Evolutionary conservation across 2,329 filamentous ascomycete species (phyloP).

Genomic region (Cordyceps farinosa): DNA sequence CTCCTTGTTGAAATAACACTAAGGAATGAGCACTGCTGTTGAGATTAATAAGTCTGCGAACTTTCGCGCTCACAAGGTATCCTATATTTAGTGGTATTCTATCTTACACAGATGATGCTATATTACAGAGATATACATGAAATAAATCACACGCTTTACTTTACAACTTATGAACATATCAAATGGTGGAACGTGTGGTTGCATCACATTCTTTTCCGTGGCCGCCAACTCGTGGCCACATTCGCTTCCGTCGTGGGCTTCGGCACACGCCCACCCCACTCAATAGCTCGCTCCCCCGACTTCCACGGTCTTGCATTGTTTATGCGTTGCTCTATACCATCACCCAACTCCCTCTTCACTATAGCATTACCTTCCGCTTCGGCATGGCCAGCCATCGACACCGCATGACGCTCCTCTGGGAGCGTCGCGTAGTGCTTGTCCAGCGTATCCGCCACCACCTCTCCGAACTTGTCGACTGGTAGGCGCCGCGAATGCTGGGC

Average conservation of each 20-base stretch:
- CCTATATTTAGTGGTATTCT: too few relatives aligned
- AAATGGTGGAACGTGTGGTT: background rate
- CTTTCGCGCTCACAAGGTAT: too few relatives aligned
- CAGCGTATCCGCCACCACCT: slow-evolving; percentile 14
- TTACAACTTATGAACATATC: background rate
- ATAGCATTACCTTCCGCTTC: background rate
- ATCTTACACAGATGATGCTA: too few relatives aligned
- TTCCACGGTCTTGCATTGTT: background rate
- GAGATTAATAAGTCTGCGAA: too few relatives aligned
- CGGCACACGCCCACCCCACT: background rate
- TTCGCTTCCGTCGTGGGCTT: background rate
- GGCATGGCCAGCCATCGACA: too few relatives aligned
- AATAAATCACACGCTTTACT: background rate
- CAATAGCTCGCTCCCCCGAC: background rate
- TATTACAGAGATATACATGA: background rate
- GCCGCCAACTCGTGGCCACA: background rate
- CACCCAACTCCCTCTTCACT: too few relatives aligned
- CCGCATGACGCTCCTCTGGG: background rate
- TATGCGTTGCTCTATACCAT: background rate
- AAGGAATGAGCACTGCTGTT: too few relatives aligned
- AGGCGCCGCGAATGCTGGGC: slow-evolving; percentile 21
- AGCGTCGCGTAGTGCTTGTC: slow-evolving; percentile 7
- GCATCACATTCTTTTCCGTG: background rate
- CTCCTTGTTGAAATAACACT: too few relatives aligned
- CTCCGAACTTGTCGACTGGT: slow-evolving; percentile 23